Percentiles rank a stretch among this genome's conserved stretches.
Evolutionary conservation across 2,329 filamentous ascomycete genomes (phyloP).

Genomic region (Ophiostoma pallidulum): DNA sequence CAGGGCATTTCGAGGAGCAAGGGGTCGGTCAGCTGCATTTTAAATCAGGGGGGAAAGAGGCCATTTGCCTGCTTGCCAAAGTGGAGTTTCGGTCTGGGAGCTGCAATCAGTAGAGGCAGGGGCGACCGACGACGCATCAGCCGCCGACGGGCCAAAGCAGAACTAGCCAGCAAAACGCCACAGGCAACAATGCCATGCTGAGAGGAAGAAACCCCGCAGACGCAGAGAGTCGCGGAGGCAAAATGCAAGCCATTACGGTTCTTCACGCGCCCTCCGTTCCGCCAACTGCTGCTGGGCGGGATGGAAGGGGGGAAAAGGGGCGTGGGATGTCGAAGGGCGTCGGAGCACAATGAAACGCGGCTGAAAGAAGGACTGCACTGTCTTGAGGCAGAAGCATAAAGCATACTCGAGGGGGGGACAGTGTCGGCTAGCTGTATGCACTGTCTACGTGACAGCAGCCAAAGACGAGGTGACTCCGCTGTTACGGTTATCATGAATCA

Average conservation of each 20-base stretch:
- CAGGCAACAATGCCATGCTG: too few relatives aligned
- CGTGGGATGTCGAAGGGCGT: background rate
- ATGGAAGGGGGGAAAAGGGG: background rate
- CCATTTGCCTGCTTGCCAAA: background rate
- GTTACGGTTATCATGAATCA: too few relatives aligned
- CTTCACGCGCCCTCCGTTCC: background rate
- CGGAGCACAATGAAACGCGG: slow-evolving; percentile 7
- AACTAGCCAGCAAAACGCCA: background rate
- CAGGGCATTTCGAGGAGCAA: background rate
- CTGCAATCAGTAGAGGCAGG: slow-evolving; percentile 7
- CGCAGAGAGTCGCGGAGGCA: too few relatives aligned
- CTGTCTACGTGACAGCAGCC: background rate
- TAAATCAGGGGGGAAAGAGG: background rate
- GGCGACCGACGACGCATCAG: background rate
- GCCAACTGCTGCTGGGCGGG: background rate
- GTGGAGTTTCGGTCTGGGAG: background rate
- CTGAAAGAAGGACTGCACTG: background rate
- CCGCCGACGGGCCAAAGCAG: background rate
- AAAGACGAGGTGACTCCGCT: too few relatives aligned
- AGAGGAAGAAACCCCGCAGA: too few relatives aligned
- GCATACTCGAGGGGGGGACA: too few relatives aligned
- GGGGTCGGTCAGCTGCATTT: background rate
- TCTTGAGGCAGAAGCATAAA: background rate
- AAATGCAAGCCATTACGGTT: too few relatives aligned
- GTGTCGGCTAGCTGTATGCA: background rate